Conservation (phyloP, 805 yeast genomes). For the Starmerella geochares region DNA sequence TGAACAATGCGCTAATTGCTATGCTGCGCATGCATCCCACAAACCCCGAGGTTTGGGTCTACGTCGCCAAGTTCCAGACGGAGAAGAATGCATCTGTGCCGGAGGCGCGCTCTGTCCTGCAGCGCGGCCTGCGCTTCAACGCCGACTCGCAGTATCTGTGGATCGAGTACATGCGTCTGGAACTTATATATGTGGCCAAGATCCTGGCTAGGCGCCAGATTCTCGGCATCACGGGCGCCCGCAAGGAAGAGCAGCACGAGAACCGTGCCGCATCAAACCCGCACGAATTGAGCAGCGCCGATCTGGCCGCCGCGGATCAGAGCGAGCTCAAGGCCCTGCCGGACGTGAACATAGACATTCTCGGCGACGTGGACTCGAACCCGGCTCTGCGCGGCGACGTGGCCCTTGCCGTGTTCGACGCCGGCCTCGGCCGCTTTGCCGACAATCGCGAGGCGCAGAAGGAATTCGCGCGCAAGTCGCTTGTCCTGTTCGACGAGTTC, state of each 20-base stretch:
- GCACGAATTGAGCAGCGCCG: constrained; percentile 37
- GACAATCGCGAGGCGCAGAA: constrained; percentile 30
- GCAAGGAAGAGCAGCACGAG: constrained; percentile 36
- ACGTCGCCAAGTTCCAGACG: constrained; percentile 89
- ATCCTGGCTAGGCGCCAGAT: constrained; percentile 73
- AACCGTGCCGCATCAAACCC: constrained; percentile 38
- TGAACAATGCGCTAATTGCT: constrained; percentile 55
- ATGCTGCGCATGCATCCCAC: constrained; percentile 83
- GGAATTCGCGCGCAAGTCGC: constrained; percentile 38
- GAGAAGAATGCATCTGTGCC: constrained; percentile 79
- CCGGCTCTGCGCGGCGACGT: constrained; percentile 70
- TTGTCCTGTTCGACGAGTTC: constrained; percentile 58
- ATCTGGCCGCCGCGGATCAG: constrained; percentile 42
- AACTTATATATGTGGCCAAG: constrained; percentile 74
- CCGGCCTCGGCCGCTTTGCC: constrained; percentile 45
- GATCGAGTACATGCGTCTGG: constrained; percentile 80
- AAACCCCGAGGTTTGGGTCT: constrained; percentile 81
- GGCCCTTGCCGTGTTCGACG: constrained; percentile 59
- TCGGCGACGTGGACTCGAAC: constrained; percentile 76
- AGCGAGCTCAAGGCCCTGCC: constrained; percentile 61
- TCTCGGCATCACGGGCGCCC: constrained; percentile 52
- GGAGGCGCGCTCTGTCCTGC: constrained; percentile 78
- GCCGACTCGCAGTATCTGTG: constrained; percentile 62
- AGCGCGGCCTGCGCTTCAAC: constrained; percentile 75
- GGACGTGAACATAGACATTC: constrained; percentile 72